Evolutionary conservation across 83 land plant genomes (phyloP).

Genomic region (Isoetes engelmannii): DNA sequence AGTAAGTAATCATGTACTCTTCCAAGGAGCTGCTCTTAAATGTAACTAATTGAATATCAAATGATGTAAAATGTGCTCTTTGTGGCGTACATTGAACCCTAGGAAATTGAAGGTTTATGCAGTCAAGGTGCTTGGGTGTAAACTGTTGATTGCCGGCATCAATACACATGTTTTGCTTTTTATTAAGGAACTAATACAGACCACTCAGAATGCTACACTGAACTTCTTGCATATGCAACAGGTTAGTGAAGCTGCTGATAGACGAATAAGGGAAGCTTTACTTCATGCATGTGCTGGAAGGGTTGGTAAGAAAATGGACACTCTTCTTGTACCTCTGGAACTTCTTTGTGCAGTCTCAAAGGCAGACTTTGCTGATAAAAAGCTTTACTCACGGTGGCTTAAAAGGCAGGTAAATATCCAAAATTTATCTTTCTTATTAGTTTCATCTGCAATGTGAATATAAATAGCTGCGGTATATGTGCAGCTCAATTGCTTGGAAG

Average conservation of each 20-base stretch:
- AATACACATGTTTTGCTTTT: too few relatives aligned
- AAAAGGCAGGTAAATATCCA: conserved; percentile 48
- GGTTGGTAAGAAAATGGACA: conserved; percentile 31
- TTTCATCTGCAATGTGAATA: neutral
- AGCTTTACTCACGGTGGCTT: conserved; percentile 49
- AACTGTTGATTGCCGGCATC: too few relatives aligned
- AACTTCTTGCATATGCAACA: conserved; percentile 10
- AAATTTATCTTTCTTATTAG: conserved; percentile 4
- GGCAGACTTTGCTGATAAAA: conserved; percentile 48
- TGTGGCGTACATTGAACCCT: too few relatives aligned
- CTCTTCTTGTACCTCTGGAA: conserved; percentile 49
- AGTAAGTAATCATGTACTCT: conserved; percentile 28
- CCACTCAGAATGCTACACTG: too few relatives aligned
- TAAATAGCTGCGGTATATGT: conserved; percentile 1
- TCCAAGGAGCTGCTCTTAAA: neutral
- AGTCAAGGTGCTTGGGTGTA: too few relatives aligned
- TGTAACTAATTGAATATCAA: neutral
- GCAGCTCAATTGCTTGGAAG: conserved; percentile 76
- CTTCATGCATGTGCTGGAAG: conserved; percentile 30
- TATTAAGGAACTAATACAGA: too few relatives aligned
- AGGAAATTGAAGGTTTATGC: too few relatives aligned
- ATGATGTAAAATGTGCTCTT: too few relatives aligned
- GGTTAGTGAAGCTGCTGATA: conserved; percentile 60
- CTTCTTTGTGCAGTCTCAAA: conserved; percentile 40
- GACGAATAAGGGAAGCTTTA: conserved; percentile 42